Evolutionary conservation across 2,329 filamentous ascomycete species (phyloP).

Genomic region (Alternaria sp.): DNA sequence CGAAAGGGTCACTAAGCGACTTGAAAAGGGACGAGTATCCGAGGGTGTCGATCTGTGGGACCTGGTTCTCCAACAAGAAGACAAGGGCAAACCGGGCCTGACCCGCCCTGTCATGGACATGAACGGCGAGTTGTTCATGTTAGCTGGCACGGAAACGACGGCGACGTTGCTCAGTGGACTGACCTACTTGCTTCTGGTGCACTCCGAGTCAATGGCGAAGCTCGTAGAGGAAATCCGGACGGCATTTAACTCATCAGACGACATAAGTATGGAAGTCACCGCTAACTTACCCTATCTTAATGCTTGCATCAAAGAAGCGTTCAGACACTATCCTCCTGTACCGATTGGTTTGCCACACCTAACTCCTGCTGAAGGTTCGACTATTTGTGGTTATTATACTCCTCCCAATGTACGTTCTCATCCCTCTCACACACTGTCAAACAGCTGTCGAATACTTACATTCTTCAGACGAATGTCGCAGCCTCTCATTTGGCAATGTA

Average conservation of each 20-base stretch:
- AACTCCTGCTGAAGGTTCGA: neutral
- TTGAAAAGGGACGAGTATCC: conserved; percentile 24
- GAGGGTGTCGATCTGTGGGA: conserved; percentile 2
- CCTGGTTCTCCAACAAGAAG: conserved; percentile 43
- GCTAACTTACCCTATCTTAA: conserved; percentile 41
- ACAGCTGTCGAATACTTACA: neutral
- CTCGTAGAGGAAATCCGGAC: conserved; percentile 18
- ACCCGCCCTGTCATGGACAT: neutral
- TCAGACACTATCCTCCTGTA: conserved; percentile 46
- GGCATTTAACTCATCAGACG: conserved; percentile 13
- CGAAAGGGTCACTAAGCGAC: conserved; percentile 30
- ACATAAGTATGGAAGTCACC: conserved; percentile 32
- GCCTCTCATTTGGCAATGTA: neutral
- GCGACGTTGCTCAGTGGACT: conserved; percentile 46
- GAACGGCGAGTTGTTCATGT: conserved; percentile 33
- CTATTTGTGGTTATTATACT: neutral
- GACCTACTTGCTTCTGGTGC: conserved; percentile 37
- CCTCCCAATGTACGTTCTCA: neutral
- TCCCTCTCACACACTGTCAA: neutral
- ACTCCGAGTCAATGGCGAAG: conserved; percentile 13
- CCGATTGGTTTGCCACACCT: conserved; percentile 33
- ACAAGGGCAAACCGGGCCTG: conserved; percentile 6
- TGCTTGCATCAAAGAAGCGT: conserved; percentile 41
- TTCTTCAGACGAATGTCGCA: neutral
- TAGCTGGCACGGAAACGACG: conserved; percentile 37